phyloP scores from a whole-genome alignment of 2,329 filamentous ascomycete genomes.

The Claviceps sp. region DNA sequence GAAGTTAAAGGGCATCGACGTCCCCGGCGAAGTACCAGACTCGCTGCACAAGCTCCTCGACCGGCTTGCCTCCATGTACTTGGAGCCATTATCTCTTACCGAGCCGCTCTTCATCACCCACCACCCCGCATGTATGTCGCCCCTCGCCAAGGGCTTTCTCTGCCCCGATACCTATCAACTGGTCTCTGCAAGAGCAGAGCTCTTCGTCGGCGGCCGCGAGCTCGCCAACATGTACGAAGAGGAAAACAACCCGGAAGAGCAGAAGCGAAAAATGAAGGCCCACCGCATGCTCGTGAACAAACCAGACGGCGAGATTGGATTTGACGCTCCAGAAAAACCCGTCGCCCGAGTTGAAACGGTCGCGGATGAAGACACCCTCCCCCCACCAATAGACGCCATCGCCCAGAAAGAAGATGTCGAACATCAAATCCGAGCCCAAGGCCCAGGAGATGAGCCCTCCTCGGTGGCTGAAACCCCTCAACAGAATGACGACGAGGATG shows the following conservation, averaged over 20 bases:
- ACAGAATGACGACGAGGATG: slow-evolving; percentile 23
- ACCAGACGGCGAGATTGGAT: slow-evolving; percentile 18
- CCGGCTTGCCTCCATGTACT: slow-evolving; percentile 57
- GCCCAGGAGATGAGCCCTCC: not conserved
- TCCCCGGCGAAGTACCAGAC: slow-evolving; percentile 49
- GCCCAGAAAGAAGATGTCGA: too few relatives aligned
- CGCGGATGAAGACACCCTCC: too few relatives aligned
- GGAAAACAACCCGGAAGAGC: slow-evolving; percentile 83
- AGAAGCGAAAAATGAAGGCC: slow-evolving; percentile 65
- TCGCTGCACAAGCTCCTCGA: slow-evolving; percentile 64
- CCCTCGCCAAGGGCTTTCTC: slow-evolving; percentile 73
- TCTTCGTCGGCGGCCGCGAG: slow-evolving; percentile 70
- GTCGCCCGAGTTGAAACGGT: not conserved
- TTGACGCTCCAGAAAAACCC: slow-evolving; percentile 8
- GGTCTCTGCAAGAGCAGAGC: slow-evolving; percentile 70
- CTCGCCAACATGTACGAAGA: slow-evolving; percentile 97
- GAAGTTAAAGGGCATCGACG: slow-evolving; percentile 44
- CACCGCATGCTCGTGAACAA: slow-evolving; percentile 29
- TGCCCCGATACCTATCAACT: slow-evolving; percentile 55
- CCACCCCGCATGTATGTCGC: slow-evolving; percentile 82
- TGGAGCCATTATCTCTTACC: slow-evolving; percentile 60
- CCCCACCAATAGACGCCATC: too few relatives aligned
- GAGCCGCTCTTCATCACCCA: slow-evolving; percentile 74
- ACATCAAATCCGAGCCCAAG: not conserved
- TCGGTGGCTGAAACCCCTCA: slow-evolving; percentile 18